Conservation (phyloP, 1,284 basidiomycete genomes). For the Heterobasidion occidentale region DNA sequence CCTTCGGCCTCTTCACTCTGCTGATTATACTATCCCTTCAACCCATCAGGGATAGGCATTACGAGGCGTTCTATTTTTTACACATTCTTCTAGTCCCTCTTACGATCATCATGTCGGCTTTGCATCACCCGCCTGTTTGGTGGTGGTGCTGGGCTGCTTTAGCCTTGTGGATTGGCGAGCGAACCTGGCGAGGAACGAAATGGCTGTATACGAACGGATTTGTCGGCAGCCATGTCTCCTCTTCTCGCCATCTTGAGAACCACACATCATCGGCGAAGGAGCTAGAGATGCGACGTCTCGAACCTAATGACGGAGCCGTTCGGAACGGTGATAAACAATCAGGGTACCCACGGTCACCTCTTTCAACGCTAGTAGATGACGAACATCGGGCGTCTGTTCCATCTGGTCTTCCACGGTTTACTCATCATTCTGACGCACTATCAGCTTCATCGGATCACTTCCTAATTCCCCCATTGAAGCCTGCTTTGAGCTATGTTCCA, state of each 20-base stretch:
- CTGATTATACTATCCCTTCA: slow-evolving; percentile 58
- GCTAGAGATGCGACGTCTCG: too few relatives aligned
- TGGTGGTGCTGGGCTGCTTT: slow-evolving; percentile 67
- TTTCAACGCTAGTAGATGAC: neutral
- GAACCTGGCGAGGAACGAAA: slow-evolving; percentile 50
- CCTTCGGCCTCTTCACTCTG: slow-evolving; percentile 64
- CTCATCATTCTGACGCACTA: neutral
- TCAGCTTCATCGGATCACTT: slow-evolving; percentile 4
- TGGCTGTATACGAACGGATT: slow-evolving; percentile 63
- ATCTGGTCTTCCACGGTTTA: too few relatives aligned
- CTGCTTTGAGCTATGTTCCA: slow-evolving; percentile 30
- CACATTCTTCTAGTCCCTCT: slow-evolving; percentile 63
- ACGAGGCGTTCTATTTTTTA: slow-evolving; percentile 71
- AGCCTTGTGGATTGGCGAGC: slow-evolving; percentile 59
- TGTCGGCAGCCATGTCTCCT: slow-evolving; percentile 15
- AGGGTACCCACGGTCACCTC: too few relatives aligned
- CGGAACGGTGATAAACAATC: too few relatives aligned
- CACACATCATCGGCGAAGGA: neutral
- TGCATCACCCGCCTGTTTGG: slow-evolving; percentile 66
- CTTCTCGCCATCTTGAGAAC: slow-evolving; percentile 1
- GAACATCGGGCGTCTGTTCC: neutral
- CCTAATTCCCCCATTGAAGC: slow-evolving; percentile 6
- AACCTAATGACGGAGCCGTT: too few relatives aligned
- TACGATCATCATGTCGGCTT: slow-evolving; percentile 52
- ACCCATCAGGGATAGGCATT: slow-evolving; percentile 58